Base-by-base conservation (phyloP, 1,284 basidiomycete genomes). In the Tilletia horrida region DNA sequence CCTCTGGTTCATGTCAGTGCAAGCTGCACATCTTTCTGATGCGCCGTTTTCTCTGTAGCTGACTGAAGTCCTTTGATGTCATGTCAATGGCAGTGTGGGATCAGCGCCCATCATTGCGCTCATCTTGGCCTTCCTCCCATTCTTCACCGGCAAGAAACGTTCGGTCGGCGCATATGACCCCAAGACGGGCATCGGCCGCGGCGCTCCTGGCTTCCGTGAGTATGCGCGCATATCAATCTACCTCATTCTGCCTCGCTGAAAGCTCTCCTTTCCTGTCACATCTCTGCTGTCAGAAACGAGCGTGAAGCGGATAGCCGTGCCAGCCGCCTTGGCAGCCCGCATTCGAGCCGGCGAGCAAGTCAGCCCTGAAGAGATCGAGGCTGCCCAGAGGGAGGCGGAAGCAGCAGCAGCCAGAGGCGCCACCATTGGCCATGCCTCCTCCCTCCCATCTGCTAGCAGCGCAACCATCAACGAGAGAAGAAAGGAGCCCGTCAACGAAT, bases 261-360 rank as follows among this genome's bases (percentile, higher is more conserved):
- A 45, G 18, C 13, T 35, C 4, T 18, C 55, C 52, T 9, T 16
- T 57, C 40, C 14, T 7, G 21, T 40, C 11, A 18, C 40, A 18
- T 18, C 16, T 44, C 42, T 14, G 7, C 27, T 18, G 1, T 44
- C 67, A 76, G 73, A 77, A 44, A 79, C 77, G 1, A 73, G 73
- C 57, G 75, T 79, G 7, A 71, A 73, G 66, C 70, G 73, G 18
- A 63, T 79, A 43, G 72, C 75, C 16, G 76, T 79, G 9, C 75
- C 77, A 18, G 73, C 77, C 3, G 74, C 76, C 65, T 74, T 79
- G 42, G 75, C 77, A 4, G 77, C 76, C 4, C 63, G 77, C 25
- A 73, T 79, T 67, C 74, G 77, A 1, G 75, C 74, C 16, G 77
- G 77, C 57, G 77, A 79, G 68, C 69, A 77, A 50, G 77, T 79